Base-by-base conservation (phyloP, 768 basidiomycete species). In the Naganishia randhawae region DNA sequence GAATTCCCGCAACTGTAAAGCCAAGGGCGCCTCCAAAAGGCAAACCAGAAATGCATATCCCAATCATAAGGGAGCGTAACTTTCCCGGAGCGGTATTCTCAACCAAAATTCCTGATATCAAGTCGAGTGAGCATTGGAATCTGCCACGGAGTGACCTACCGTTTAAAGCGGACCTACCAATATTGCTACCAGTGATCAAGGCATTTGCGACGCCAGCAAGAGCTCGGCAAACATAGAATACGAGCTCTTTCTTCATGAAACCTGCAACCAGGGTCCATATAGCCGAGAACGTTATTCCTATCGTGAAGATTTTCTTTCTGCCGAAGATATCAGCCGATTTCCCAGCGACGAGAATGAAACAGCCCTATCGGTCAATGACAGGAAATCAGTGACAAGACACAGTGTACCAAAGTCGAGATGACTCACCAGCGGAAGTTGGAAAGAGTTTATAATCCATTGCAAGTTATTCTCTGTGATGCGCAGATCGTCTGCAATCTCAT, bases 271-370 rank as follows among this genome's bases (percentile, higher is more conserved):
- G 73, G 0, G 86, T 84, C 69, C 88, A 88, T 0, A 82, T 81
- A 9, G 82, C 76, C 41, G 88, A 83, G 65, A 84, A 80, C 3
- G 80, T 9, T 33, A 86, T 85, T 1, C 92, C 92, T 3, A 82
- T 11, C 7, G 88, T 65, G 77, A 91, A 94, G 0, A 82, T 82
- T 37, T 81, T 83, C 73, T 89, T 91, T 35, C 90, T 84, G 1
- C 92, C 91, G 71, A 88, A 86, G 17, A 73, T 51, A 63, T 76
- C 75, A 13, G 75, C 75, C 4, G 73, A 19, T 33, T 74, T 71
- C 8, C 75, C 75, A 11, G 73, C 65, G 42, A 76, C 66, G n/a
- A 76, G 69, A 8, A 75, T 57, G 9, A 35, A 35, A 27, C 33
- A 57, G 31, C 33, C 33, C 55, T 39, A 4, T 25, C 42, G 42